phyloP scores from a whole-genome alignment of 306 rosid species.

The Casuarina equisetifolia region DNA sequence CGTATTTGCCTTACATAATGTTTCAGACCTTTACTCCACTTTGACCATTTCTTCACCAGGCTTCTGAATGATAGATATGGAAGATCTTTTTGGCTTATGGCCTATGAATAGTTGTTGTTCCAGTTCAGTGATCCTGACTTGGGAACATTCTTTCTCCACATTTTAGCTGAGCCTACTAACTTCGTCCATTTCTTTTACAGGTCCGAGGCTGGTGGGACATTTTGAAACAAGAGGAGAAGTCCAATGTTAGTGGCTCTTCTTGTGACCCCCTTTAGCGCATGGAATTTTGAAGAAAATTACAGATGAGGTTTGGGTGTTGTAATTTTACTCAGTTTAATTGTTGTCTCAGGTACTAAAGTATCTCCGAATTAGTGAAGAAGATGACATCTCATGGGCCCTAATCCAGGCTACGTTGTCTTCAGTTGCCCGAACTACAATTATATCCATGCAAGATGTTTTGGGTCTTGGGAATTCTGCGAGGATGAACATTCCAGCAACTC shows the following conservation, averaged over 20 bases:
- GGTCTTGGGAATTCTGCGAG: conserved; percentile 77
- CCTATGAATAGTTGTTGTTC: conserved; percentile 2
- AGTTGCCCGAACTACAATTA: conserved; percentile 77
- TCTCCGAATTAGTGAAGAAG: conserved; percentile 56
- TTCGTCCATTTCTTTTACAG: conserved; percentile 40
- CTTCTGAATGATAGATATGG: conserved; percentile 4
- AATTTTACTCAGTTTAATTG: conserved; percentile 11
- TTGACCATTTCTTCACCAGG: conserved; percentile 6
- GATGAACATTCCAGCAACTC: conserved; percentile 98
- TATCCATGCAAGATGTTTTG: conserved; percentile 93
- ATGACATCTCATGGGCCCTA: conserved; percentile 73
- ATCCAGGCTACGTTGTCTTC: conserved; percentile 62
- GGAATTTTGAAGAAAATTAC: conserved; percentile 17
- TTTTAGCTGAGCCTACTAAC: conserved; percentile 24
- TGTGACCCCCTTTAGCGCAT: not conserved
- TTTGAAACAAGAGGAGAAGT: conserved; percentile 69
- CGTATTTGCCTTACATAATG: not conserved
- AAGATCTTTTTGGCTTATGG: conserved; percentile 6
- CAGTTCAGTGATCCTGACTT: conserved; percentile 14
- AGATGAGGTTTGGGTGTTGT: conserved; percentile 4
- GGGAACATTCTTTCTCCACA: conserved; percentile 9
- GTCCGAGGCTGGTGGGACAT: conserved; percentile 90
- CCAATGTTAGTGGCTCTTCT: conserved; percentile 48
- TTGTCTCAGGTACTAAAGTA: conserved; percentile 62
- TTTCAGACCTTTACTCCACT: not conserved